Evolutionary conservation across 805 yeast species (phyloP), one percentile per base, ranked within the genome.

Genomic region (Huiozyma sinensis): DNA sequence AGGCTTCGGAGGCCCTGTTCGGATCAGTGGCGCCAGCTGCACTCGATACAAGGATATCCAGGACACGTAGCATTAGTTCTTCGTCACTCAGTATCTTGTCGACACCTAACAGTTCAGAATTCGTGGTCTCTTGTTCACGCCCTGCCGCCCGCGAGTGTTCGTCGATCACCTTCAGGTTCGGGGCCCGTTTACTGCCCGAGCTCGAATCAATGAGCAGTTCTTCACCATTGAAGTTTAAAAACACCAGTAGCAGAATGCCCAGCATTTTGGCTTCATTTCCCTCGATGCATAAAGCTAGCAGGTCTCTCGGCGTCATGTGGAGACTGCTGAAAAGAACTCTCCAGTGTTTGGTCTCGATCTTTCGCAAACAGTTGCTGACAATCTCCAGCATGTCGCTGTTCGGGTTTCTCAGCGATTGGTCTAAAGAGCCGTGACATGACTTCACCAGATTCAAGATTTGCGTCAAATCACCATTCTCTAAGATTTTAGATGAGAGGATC

Each of bases 311-410:
- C 4, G 64, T 55, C 50, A 60, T 53, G 33, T 49, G 36, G 12
- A 60, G 42, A 36, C 50, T 50, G 9, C 44, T 38, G 40, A 60
- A 62, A 12, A 62, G 42, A 7, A 43, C 46, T 28, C 54, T 56
- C 66, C 66, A 62, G 42, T 59, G 57, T 42, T 57, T 54, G 1
- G 45, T 50, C 40, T 63, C 67, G 30, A 61, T 61, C 42, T 63
- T 63, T 39, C 67, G 50, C 37, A 63, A 40, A 44, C 65, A 60
- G 32, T 62, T 61, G 44, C 64, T 56, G 6, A 61, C 49, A n/a
- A 63, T 60, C 30, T 57, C 64, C 6, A 63, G 47, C 52, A 56
- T 46, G 38, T 50, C 55, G 28, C 46, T 45, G 12, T 44, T 17
- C 13, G 42, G 41, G 33, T 53, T 50, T 12, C 36, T 39, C 5